These are phyloP conservation scores for Rhynchospora breviuscula DNA, from an alignment of 176 grass and related monocot species.

Conservation along the genomic window DNA sequence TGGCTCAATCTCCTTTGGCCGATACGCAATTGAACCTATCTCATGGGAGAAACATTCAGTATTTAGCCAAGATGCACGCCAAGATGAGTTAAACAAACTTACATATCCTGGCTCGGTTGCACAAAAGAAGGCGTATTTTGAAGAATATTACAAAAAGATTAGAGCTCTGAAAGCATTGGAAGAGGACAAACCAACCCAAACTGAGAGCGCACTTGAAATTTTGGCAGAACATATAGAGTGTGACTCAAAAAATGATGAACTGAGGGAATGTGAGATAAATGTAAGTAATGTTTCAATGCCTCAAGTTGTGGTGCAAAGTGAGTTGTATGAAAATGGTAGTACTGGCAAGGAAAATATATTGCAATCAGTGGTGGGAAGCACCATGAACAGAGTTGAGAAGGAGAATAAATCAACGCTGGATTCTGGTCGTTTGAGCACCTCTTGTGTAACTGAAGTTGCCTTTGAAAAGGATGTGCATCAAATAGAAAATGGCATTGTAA, in stretches of 20 bases:
- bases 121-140: conserved; percentile 81
- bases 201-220: neutral
- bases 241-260: neutral
- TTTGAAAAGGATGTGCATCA: neutral
- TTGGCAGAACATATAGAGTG: neutral
- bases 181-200: conserved; percentile 15
- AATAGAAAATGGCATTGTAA: neutral
- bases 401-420: neutral
- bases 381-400: neutral
- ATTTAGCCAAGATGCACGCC: conserved; percentile 50
- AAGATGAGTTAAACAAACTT: conserved; percentile 70
- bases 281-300: neutral
- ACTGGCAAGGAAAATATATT: neutral
- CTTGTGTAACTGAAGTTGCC: conserved; percentile 14
- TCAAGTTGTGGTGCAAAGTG: neutral
- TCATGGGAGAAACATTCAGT: conserved; percentile 79
- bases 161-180: conserved; percentile 43
- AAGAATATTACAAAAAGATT: conserved; percentile 73
- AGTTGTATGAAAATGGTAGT: neutral
- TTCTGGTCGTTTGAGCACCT: neutral
- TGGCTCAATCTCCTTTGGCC: conserved; percentile 75
- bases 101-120: conserved; percentile 67
- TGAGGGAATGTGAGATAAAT: neutral
- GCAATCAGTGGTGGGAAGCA: neutral
- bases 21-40: conserved; percentile 53